Base-by-base conservation (phyloP, 306 rosid species). In the Oemleria cerasiformis region DNA sequence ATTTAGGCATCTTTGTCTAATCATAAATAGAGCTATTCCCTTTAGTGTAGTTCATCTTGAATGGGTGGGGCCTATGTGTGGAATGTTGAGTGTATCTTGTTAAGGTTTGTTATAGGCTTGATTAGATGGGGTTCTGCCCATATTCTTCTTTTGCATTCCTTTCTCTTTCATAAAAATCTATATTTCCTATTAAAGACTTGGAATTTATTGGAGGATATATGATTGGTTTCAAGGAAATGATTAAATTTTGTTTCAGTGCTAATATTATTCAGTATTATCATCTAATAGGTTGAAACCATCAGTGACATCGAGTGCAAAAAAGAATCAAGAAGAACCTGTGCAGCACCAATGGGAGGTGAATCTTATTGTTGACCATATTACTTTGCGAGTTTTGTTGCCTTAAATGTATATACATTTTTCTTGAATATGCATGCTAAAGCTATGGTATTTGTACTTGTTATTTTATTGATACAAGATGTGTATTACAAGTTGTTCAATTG, bases 221-320 rank as follows among this genome's bases (percentile, higher is more conserved):
- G 17, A n/a, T 16, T 40, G 69, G 10, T 38, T 19, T 38, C 41
- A 9, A 21, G 38, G 9, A 17, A 64, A 42, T 64, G 12, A 21
- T 21, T 42, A n/a, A 64, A 17, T 20, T 64, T 65, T 63, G 9
- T 34, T 41, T 53, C 21, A 9, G 20, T 51, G 13, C 58, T 70
- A 16, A 59, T 47, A 21, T 77, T 21, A 30, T 56, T 40, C 41
- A 53, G 62, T 68, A 2, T 65, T 62, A 58, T 71, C 71, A 56
- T 69, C 63, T 84, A 73, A 79, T 75, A 93, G 98, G 77, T 82
- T 94, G 84, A 87, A 82, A 76, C 82, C 87, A 62, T 75, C 89
- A 38, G 65, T 76, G 19, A 7, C 45, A 1, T 49, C 63, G 54
- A 59, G 68, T 79, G 80, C 78, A 30, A 91, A 81, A 81, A 86